Evolutionary conservation across 306 rosid genomes (phyloP), one percentile per base, ranked within the genome.

Genomic region (Sindora glabra): DNA sequence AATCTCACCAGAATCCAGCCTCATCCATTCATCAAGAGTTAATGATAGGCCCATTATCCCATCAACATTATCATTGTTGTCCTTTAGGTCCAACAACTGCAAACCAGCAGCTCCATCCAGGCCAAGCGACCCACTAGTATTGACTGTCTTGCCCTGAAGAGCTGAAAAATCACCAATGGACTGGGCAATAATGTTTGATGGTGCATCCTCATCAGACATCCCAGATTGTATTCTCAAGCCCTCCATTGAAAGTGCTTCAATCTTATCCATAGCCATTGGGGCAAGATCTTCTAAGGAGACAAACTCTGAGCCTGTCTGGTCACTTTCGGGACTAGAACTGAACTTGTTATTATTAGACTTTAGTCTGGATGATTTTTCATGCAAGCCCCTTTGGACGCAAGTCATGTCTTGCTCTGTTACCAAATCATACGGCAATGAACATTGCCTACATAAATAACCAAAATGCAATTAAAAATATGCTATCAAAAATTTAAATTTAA

Each of bases 221-320:
- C 90, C 96, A 1, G 90, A 86, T 74, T 92, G 94, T 76, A 92
- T 89, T 81, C 92, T 88, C 83, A 89, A 74, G 40, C 98, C 98
- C 73, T 88, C 95, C 17, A 92, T 32, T 33, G 86, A 86, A 72
- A 92, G 95, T 18, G 96, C 95, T 83, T 89, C 96, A 41, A 86
- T 83, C 77, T 83, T 89, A 69, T 83, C 90, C 95, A 80, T 83
- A 48, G 96, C 96, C 57, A 86, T 44, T 49, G 94, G 95, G 66
- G 94, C 95, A 70, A 92, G 87, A 84, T 89, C 96, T 76, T 86
- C 94, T 34, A 92, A 74, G 56, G 96, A 88, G 59, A 77, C 87
- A 57, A 83, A 80, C 48, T 79, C 92, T 0, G 79, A 56, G 51
- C 67, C 82, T 36, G 41, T 55, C 44, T 73, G 84, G 56, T 74